Evolutionary conservation across 225 moss, liverwort and hornwort species (phyloP).

Genomic region (Antitrichia curtipendula): DNA sequence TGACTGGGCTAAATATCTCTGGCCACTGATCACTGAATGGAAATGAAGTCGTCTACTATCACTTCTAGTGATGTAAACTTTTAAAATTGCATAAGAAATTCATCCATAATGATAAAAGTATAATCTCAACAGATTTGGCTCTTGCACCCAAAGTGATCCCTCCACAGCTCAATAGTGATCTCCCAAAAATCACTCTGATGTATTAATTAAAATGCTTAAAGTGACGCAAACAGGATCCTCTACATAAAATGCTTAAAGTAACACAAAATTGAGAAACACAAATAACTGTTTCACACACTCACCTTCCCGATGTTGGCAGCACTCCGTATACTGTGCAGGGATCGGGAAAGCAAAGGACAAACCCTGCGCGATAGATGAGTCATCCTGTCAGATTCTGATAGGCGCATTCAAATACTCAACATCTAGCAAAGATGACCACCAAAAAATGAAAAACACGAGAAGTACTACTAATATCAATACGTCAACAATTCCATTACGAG

Average conservation of each 20-base stretch:
- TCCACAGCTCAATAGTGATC: background rate
- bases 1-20: background rate
- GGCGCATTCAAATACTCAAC: background rate
- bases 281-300: background rate
- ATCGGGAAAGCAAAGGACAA: conserved; percentile 95
- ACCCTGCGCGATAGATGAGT: conserved; percentile 42
- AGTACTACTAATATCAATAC: background rate
- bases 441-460: background rate
- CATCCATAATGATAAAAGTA: background rate
- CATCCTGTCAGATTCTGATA: background rate
- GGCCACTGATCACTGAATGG: background rate
- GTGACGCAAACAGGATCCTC: background rate
- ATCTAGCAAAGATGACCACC: background rate
- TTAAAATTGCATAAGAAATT: background rate
- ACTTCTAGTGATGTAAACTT: background rate
- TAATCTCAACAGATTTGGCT: background rate
- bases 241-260: background rate
- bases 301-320: conserved; percentile 96
- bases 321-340: conserved; percentile 87
- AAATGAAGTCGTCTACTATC: background rate
- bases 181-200: background rate
- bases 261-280: background rate
- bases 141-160: background rate
- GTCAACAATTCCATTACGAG: background rate
- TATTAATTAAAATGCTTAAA: background rate